phyloP scores from a whole-genome alignment of 352 stramenopile species.

The Blastocystis sp. region DNA sequence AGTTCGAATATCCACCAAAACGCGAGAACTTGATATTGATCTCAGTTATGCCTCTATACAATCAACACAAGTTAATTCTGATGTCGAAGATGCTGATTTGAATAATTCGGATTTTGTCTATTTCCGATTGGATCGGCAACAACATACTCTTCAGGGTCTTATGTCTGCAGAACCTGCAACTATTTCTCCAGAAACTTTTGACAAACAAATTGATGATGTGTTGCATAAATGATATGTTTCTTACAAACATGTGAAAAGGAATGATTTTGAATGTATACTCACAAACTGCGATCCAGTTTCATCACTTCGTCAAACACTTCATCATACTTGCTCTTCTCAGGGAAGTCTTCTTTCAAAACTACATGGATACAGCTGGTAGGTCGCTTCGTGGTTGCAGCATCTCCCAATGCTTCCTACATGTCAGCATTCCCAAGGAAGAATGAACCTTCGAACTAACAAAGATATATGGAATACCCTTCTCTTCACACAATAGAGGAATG shows the following conservation, averaged over 20 bases:
- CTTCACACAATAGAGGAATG: constrained; percentile 95
- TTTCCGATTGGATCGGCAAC: no score
- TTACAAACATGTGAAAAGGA: constrained; percentile 7
- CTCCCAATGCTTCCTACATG: constrained; percentile 77
- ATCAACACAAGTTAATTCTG: no score
- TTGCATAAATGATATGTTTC: neutral
- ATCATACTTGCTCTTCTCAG: constrained; percentile 82
- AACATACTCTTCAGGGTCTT: no score
- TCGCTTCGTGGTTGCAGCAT: constrained; percentile 91
- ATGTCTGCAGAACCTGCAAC: no score
- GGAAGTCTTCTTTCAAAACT: constrained; percentile 84
- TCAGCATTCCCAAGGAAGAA: constrained; percentile 52
- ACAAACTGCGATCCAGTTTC: constrained; percentile 72
- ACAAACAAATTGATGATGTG: neutral
- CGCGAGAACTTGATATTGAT: no score
- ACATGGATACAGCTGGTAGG: constrained; percentile 97
- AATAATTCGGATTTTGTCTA: no score
- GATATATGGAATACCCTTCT: constrained; percentile 96
- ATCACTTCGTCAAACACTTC: constrained; percentile 84
- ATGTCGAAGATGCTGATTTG: no score
- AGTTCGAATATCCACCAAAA: no score
- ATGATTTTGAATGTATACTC: constrained; percentile 25
- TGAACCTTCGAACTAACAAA: constrained; percentile 91
- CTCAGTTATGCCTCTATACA: no score
- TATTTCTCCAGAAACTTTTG: no score